Evolutionary conservation across 192 early-diverging fungal species (phyloP).

Genomic region (Spinellus fusiger): DNA sequence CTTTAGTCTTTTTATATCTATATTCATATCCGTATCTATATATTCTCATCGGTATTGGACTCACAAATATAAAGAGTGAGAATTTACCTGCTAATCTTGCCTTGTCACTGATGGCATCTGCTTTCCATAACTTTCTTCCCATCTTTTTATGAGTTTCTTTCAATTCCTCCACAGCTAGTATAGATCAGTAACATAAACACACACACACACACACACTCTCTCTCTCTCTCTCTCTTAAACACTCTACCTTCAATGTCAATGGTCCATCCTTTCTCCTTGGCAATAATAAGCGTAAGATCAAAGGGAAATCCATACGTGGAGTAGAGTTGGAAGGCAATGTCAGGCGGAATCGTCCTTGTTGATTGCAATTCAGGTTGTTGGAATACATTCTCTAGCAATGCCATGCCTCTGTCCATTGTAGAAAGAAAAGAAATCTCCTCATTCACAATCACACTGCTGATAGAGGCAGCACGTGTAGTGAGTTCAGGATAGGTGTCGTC

Average conservation of each 20-base stretch:
- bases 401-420: constrained; percentile 43
- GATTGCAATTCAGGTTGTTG: constrained; percentile 28
- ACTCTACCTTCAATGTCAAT: constrained; percentile 38
- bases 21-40: background rate
- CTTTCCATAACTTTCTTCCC: constrained; percentile 44
- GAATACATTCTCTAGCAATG: constrained; percentile 39
- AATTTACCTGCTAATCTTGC: constrained; percentile 22
- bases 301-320: constrained; percentile 57
- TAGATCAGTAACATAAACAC: background rate
- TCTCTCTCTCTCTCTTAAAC: background rate
- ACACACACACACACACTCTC: background rate
- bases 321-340: constrained; percentile 48
- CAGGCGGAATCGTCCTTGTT: constrained; percentile 33
- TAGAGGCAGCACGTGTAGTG: constrained; percentile 28
- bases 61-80: background rate
- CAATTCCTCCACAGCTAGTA: constrained; percentile 35
- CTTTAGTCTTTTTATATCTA: too few species aligned
- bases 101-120: constrained; percentile 16
- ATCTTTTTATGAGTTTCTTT: constrained; percentile 38
- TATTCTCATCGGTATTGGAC: background rate
- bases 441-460: constrained; percentile 36
- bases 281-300: constrained; percentile 48
- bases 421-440: constrained; percentile 44
- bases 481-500: constrained; percentile 41
- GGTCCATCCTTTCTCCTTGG: constrained; percentile 49